Evolutionary conservation across 768 basidiomycete species (phyloP), one percentile per base, ranked within the genome.

Genomic region (Pleurotus tuoliensis): DNA sequence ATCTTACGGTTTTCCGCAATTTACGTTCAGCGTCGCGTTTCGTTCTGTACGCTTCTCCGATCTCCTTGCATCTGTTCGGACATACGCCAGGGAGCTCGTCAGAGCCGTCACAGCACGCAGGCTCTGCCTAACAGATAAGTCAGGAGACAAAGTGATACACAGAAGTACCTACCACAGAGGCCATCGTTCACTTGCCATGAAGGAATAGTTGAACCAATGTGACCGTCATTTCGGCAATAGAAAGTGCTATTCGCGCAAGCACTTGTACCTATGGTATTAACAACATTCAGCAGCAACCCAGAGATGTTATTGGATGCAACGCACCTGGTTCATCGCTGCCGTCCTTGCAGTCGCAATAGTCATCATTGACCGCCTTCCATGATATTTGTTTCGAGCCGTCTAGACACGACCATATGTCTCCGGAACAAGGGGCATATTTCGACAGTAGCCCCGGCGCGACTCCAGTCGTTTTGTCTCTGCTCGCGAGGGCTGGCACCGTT

Each of bases 321-420:
- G 15, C 43, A 87, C 94, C 94, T 69, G 94, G 94, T 68, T 98
- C 94, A 61, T 98, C 94, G 61, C 90, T 94, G n/a, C 94, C 94
- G 65, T 97, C 94, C 27, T 78, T 77, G 66, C 94, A 98, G 73
- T 98, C 94, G 66, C 94, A 98, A 64, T 86, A 93, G 70, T 98
- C 94, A 66, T 98, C 92, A 68, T 98, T 97, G 22, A 97, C 86
- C 16, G 89, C 84, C 34, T 74, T 71, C 86, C 87, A 93, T 2
- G 86, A 73, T 60, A 98, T 92, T 59, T 82, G 78, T 64, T 86
- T 87, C 0, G 84, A 86, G 18, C 87, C 88, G 63, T 94, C 88
- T 58, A 96, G 72, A 72, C 94, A 97, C 59, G 73, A 79, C 90
- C 93, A 96, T 22, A 70, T 75, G 56, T 77, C 81, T 20, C 79